phyloP scores from a whole-genome alignment of 1,284 basidiomycete species.

The Wolfiporia cocos region DNA sequence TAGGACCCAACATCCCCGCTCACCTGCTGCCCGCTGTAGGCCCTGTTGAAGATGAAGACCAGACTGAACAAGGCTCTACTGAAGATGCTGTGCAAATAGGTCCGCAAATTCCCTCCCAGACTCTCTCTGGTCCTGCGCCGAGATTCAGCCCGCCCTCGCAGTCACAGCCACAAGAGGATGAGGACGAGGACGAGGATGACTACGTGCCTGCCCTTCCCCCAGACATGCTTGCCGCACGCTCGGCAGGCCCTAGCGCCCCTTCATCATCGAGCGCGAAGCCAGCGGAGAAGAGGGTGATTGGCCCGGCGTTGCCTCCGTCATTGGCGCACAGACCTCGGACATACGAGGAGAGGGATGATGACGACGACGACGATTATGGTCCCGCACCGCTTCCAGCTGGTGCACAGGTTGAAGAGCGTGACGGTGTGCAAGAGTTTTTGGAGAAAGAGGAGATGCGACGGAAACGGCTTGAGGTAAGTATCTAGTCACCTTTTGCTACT shows the following conservation, averaged over 20 bases:
- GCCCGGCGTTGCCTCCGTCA: constrained; percentile 32
- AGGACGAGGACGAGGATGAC: constrained; percentile 54
- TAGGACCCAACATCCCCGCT: constrained; percentile 47
- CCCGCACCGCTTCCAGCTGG: constrained; percentile 60
- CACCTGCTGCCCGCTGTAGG: too few relatives aligned
- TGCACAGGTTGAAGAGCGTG: constrained; percentile 31
- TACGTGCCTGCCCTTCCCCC: constrained; percentile 64
- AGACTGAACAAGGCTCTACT: too few relatives aligned
- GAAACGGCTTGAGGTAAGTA: constrained; percentile 58
- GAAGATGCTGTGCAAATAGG: constrained; percentile 14
- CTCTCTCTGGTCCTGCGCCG: too few relatives aligned
- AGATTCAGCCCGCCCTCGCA: background rate
- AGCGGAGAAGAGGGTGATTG: constrained; percentile 24
- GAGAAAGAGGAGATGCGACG: constrained; percentile 74
- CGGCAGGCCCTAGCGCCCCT: constrained; percentile 23
- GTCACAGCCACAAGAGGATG: constrained; percentile 14
- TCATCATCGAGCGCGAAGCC: constrained; percentile 21
- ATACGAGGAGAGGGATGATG: constrained; percentile 43
- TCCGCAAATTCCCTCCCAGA: constrained; percentile 13
- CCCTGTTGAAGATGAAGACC: too few relatives aligned
- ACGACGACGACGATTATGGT: constrained; percentile 72
- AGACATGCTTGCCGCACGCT: constrained; percentile 39
- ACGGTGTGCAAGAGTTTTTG: constrained; percentile 73
- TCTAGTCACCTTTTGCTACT: constrained; percentile 3
- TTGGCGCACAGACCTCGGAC: constrained; percentile 20